Evolutionary conservation across 2,329 filamentous ascomycete species (phyloP).

Genomic region (Xylaria sp.): DNA sequence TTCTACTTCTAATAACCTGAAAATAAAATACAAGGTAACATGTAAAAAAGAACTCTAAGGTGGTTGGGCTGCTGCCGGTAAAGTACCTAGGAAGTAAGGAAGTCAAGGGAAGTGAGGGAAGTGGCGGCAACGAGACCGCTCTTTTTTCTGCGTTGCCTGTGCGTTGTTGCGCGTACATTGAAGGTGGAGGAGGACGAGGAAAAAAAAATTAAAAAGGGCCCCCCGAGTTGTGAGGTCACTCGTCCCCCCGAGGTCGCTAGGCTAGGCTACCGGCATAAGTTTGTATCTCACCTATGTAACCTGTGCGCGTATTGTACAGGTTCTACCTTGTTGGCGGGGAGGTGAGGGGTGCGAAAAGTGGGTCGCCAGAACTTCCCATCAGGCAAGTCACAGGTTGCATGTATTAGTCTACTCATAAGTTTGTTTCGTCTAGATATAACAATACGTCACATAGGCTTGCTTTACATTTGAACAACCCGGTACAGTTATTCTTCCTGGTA

Average conservation of each 20-base stretch:
- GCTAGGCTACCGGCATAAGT: slow-evolving; percentile 11
- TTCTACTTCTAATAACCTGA: not conserved
- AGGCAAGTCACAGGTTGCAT: not conserved
- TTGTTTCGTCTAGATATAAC: not conserved
- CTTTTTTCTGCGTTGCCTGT: not conserved
- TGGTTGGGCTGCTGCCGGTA: slow-evolving; percentile 5
- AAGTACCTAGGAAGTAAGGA: not conserved
- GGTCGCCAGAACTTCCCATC: not conserved
- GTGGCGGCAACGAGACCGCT: slow-evolving; percentile 23
- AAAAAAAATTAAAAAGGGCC: slow-evolving; percentile 25
- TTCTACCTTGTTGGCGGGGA: slow-evolving; percentile 6
- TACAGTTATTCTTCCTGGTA: not conserved
- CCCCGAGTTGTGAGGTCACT: slow-evolving; percentile 27
- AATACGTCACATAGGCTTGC: not conserved
- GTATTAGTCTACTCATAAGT: not conserved
- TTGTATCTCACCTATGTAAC: not conserved
- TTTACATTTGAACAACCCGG: not conserved
- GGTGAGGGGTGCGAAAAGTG: slow-evolving; percentile 23
- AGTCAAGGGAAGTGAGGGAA: not conserved
- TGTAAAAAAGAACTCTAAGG: not conserved
- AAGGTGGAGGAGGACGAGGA: slow-evolving; percentile 9
- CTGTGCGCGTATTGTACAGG: not conserved
- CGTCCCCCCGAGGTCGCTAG: slow-evolving; percentile 28
- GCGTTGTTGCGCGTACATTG: not conserved
- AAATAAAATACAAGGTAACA: not conserved